phyloP scores from a whole-genome alignment of 2,329 filamentous ascomycete genomes.

The Aspergillus sp. region DNA sequence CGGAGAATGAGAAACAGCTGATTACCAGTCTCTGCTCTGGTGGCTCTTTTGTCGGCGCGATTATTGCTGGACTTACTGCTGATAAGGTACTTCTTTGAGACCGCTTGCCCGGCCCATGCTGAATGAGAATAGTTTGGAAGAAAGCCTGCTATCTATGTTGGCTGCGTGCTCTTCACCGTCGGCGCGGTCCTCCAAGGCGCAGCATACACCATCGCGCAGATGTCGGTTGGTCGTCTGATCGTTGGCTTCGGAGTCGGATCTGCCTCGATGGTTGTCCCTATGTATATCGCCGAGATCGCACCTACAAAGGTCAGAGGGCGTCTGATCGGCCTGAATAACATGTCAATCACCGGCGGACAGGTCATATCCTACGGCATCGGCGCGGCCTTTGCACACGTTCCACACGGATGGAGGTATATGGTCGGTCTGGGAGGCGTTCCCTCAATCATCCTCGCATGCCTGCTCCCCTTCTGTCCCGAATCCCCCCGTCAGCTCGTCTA shows the following conservation, averaged over 20 bases:
- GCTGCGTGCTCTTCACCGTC: conserved; percentile 41
- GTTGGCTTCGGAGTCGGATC: conserved; percentile 51
- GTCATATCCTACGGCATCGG: conserved; percentile 45
- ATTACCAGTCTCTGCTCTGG: conserved; percentile 55
- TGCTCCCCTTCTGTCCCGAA: conserved; percentile 48
- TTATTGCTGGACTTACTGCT: conserved; percentile 38
- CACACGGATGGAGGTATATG: conserved; percentile 52
- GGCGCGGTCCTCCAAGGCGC: conserved; percentile 40
- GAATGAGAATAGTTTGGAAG: conserved; percentile 25
- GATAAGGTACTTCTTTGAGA: conserved; percentile 31
- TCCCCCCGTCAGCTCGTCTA: conserved; percentile 27
- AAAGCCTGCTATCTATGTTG: conserved; percentile 43
- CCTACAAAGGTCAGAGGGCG: conserved; percentile 50
- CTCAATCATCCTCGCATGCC: conserved; percentile 43
- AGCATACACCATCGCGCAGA: conserved; percentile 42
- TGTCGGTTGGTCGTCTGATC: conserved; percentile 47
- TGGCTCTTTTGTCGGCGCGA: conserved; percentile 48
- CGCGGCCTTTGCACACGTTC: conserved; percentile 42
- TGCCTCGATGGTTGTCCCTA: conserved; percentile 49
- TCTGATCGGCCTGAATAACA: conserved; percentile 44
- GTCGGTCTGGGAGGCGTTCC: conserved; percentile 51
- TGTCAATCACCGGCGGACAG: conserved; percentile 46
- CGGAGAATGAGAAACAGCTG: conserved; percentile 49
- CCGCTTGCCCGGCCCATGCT: conserved; percentile 16
- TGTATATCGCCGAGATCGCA: conserved; percentile 53